A percentile compares a stretch with the other conserved stretches of the same genome.
Conservation (phyloP, 139 green algal species). For the Yamagishiella unicocca region DNA sequence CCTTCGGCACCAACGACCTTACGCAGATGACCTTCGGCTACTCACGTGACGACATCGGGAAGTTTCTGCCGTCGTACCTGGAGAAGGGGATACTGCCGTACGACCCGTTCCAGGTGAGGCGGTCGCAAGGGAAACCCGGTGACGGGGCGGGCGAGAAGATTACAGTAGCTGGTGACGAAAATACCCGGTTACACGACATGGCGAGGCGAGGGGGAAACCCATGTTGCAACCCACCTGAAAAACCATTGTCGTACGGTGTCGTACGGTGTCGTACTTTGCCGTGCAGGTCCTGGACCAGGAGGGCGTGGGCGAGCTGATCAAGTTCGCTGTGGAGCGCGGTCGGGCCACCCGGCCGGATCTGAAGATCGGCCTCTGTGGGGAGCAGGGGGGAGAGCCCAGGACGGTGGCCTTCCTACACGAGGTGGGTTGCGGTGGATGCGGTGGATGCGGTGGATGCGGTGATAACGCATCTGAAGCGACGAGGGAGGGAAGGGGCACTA, state of each 20-base stretch:
- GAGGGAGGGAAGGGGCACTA: too few relatives aligned
- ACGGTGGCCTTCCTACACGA: constrained; percentile 85
- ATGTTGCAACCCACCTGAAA: not conserved
- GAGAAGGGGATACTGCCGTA: constrained; percentile 56
- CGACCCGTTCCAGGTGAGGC: constrained; percentile 61
- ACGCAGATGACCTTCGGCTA: constrained; percentile 92
- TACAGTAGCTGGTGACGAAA: too few relatives aligned
- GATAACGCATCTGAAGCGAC: too few relatives aligned
- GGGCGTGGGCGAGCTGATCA: constrained; percentile 91
- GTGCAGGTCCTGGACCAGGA: constrained; percentile 75
- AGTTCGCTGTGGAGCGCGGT: constrained; percentile 81
- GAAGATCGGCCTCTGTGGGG: constrained; percentile 91
- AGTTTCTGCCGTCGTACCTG: constrained; percentile 83
- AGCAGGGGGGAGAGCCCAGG: constrained; percentile 91
- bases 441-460: too few relatives aligned
- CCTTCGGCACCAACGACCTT: constrained; percentile 95
- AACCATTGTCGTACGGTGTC: not conserved
- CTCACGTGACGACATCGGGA: constrained; percentile 86
- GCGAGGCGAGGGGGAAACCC: too few relatives aligned
- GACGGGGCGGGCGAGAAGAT: too few relatives aligned
- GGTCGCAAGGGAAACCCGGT: too few relatives aligned
- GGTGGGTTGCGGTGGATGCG: too few relatives aligned
- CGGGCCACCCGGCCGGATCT: constrained; percentile 74
- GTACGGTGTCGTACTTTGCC: not conserved
- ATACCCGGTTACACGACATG: too few relatives aligned